Conservation (phyloP, 78 protist species). For the Speleostelium caveatum region DNA sequence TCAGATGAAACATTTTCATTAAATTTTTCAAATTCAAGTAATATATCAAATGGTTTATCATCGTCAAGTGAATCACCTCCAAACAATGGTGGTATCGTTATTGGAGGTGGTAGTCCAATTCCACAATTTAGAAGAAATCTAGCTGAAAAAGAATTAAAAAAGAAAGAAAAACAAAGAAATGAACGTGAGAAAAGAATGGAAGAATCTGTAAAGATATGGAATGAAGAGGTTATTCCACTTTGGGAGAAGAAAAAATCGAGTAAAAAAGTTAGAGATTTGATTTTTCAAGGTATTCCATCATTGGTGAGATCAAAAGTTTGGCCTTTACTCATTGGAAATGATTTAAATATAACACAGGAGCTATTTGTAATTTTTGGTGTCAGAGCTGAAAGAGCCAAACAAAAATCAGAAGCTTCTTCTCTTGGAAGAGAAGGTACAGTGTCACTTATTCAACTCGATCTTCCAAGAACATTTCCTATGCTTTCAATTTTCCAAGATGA, state of each 20-base stretch:
- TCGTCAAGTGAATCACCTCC: not conserved
- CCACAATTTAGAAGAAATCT: not conserved
- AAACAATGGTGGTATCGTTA: not conserved
- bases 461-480: conserved; percentile 86
- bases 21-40: conserved; percentile 9
- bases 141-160: conserved; percentile 48
- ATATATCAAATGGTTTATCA: not conserved
- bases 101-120: not conserved
- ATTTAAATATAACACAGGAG: conserved; percentile 85
- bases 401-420: conserved; percentile 32
- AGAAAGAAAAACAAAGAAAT: conserved; percentile 63
- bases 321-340: conserved; percentile 86
- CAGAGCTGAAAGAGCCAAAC: conserved; percentile 82
- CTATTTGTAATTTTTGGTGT: conserved; percentile 81
- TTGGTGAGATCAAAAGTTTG: conserved; percentile 81
- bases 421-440: conserved; percentile 81
- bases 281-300: conserved; percentile 86
- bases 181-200: conserved; percentile 69
- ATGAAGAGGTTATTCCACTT: conserved; percentile 48
- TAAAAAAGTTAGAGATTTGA: conserved; percentile 55
- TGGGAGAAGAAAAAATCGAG: conserved; percentile 64
- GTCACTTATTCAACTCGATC: conserved; percentile 70
- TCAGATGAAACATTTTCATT: conserved; percentile 3
- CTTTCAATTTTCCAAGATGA: conserved; percentile 82
- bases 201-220: conserved; percentile 56